A percentile compares a stretch with the other conserved stretches of the same genome.
phyloP scores from a whole-genome alignment of 2,329 filamentous ascomycete species.

The Pseudogymnoascus sp. region DNA sequence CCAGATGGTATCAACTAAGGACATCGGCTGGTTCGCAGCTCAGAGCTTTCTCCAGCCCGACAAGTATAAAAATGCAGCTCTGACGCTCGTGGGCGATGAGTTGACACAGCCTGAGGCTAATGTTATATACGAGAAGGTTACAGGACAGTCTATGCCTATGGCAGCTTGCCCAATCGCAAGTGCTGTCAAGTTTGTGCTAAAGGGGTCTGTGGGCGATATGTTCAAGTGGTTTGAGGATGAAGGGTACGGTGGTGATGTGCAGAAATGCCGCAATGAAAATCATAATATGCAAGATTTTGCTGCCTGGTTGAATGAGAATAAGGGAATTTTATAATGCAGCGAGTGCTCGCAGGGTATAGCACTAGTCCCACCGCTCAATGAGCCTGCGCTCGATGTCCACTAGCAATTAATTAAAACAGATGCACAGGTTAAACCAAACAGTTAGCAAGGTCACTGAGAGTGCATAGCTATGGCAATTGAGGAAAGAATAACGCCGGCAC shows the following conservation, averaged over 20 bases:
- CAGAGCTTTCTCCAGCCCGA: conserved; percentile 33
- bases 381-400: not conserved
- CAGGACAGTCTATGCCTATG: conserved; percentile 20
- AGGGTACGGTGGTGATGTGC: conserved; percentile 25
- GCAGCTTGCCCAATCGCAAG: conserved; percentile 18
- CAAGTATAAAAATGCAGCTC: conserved; percentile 29
- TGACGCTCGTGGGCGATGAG: conserved; percentile 38
- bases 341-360: not conserved
- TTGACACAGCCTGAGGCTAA: conserved; percentile 28
- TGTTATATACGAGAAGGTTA: conserved; percentile 21
- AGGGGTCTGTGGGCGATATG: conserved; percentile 16
- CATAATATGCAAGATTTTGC: conserved; percentile 35
- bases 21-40: conserved; percentile 38
- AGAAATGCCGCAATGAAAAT: conserved; percentile 32
- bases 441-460: not conserved
- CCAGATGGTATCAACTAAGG: conserved; percentile 34
- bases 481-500: not conserved
- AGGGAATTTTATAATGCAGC: not conserved
- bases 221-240: conserved; percentile 19
- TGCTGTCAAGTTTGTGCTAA: conserved; percentile 15
- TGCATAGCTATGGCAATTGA: not conserved
- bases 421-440: not conserved
- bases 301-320: conserved; percentile 33
- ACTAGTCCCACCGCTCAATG: not conserved
- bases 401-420: not conserved